These are phyloP conservation scores for Trametes punicea DNA, from an alignment of 768 basidiomycete genomes.

Conservation along the genomic window DNA sequence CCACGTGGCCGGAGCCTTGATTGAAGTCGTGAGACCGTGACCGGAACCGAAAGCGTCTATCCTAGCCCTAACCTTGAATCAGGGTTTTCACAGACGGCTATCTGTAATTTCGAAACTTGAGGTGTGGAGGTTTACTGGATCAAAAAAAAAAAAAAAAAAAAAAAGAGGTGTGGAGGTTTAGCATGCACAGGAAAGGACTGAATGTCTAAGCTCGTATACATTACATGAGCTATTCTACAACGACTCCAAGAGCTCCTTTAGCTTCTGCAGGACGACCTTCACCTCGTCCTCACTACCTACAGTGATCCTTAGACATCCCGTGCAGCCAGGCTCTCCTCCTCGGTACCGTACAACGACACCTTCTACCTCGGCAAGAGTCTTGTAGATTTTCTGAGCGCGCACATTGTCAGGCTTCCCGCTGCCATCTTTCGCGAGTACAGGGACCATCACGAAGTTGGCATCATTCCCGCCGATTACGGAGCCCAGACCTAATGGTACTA, in stretches of 20 bases:
- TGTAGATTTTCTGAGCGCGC: slow-evolving; percentile 68
- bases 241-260: slow-evolving; percentile 47
- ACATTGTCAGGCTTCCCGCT: slow-evolving; percentile 49
- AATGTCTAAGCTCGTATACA: too few relatives aligned
- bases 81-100: too few relatives aligned
- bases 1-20: background rate
- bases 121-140: too few relatives aligned
- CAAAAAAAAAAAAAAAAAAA: too few relatives aligned
- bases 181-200: too few relatives aligned
- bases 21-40: background rate
- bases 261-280: slow-evolving; percentile 47
- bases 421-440: slow-evolving; percentile 53
- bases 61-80: slow-evolving; percentile 2
- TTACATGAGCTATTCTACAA: slow-evolving; percentile 13
- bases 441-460: slow-evolving; percentile 88
- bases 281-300: slow-evolving; percentile 86
- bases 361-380: slow-evolving; percentile 74
- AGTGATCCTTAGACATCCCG: slow-evolving; percentile 85
- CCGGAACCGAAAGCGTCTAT: background rate
- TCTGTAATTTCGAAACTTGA: too few relatives aligned
- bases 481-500: slow-evolving; percentile 58
- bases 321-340: slow-evolving; percentile 82
- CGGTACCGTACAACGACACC: slow-evolving; percentile 91
- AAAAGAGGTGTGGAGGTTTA: too few relatives aligned
- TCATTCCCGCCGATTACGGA: slow-evolving; percentile 72